Base-by-base conservation (phyloP, 1,284 basidiomycete genomes). In the Prillingera fragicola region DNA sequence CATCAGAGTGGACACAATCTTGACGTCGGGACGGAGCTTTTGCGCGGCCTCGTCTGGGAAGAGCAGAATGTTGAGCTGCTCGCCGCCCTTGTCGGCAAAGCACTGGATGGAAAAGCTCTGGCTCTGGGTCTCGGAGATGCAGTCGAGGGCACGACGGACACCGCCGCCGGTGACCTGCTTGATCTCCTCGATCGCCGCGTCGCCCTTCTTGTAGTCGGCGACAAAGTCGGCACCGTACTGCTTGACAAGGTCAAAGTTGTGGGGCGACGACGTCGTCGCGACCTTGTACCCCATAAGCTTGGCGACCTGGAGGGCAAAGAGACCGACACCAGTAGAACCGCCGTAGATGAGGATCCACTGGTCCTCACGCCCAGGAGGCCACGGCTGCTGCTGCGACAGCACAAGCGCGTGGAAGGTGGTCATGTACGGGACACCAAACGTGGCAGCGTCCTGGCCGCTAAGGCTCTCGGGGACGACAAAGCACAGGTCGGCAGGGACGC, bases 241-340 rank as follows among this genome's bases (percentile, higher is more conserved):
- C 54, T 71, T 71, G 45, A 75, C 56, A 6, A 74, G 60, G 9
- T 69, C 70, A 43, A 58, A 65, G 53, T 75, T 73, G 38, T 63
- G 63, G 7, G 71, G 67, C 7, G 73, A 74, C 31, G 70, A 62
- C 13, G 71, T 70, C 2, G 72, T 62, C 37, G 71, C 62, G 35
- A 76, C 73, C 38, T 67, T 67, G 62, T 73, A 73, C 7, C 75
- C 76, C 0, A 72, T 55, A 8, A 66, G 45, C 51, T 71, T 71
- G 29, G 72, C 72, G 36, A 77, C 62, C 52, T 76, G 75, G 29
- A 76, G 54, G 3, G 72, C 71, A 56, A 69, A 77, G 31, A 73
- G 57, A 0, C 76, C 76, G 29, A 76, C 73, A 10, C 70, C 60
- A 6, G 71, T 68, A 9, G 73, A 63, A 10, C 73, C 75, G 27